Evolutionary conservation across 83 land plant species (phyloP).

Genomic region (Picea abies): DNA sequence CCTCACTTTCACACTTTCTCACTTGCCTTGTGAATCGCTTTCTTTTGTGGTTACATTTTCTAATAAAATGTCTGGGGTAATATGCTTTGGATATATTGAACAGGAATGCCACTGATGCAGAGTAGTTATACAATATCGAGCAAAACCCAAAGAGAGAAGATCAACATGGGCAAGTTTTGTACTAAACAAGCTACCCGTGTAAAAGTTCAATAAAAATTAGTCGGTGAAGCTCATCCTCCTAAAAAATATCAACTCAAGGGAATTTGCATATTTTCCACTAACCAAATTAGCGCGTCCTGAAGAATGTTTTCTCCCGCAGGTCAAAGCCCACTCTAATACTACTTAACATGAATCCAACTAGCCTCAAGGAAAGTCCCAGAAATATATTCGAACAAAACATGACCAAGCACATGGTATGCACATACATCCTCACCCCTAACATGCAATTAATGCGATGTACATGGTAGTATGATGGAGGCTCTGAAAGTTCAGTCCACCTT

Average conservation of each 20-base stretch:
- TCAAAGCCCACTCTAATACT: not conserved
- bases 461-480: not conserved
- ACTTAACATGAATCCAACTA: not conserved
- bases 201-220: not conserved
- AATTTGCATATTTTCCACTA: not conserved
- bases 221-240: not conserved
- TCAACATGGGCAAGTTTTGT: not conserved
- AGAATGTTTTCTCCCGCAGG: not conserved
- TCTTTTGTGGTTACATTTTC: too few relatives aligned
- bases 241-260: not conserved
- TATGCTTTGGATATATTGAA: too few relatives aligned
- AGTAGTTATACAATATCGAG: too few relatives aligned
- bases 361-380: not conserved
- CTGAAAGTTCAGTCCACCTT: not conserved
- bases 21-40: too few relatives aligned
- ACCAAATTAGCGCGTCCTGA: not conserved
- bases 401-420: not conserved
- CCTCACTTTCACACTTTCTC: not conserved
- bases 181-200: not conserved
- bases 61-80: too few relatives aligned
- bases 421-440: not conserved
- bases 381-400: not conserved
- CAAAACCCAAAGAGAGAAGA: not conserved
- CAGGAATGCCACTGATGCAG: too few relatives aligned
- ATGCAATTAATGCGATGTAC: not conserved